Base-by-base conservation (phyloP, 1,284 basidiomycete species). In the Boletus sp. region DNA sequence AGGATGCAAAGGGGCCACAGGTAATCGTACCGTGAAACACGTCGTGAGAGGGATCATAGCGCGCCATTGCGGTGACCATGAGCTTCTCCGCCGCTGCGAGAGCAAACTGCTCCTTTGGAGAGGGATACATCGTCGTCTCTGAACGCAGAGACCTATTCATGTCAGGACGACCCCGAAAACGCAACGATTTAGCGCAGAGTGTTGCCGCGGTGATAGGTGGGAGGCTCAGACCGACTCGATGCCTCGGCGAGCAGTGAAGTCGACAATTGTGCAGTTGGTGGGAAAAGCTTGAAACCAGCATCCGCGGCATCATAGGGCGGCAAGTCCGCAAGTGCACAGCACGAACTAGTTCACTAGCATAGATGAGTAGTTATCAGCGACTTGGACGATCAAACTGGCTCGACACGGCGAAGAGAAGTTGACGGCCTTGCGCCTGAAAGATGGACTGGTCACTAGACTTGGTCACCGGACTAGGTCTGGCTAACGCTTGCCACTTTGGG, bases 31-130 rank as follows among this genome's bases (percentile, higher is more conserved):
- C 91, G 61, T 96, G 94, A 54, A 84, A 84, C 57, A 77, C 83
- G 68, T 96, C 93, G 65, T 96, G 94, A 14, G 89, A 92, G 1
- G 91, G 86, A 64, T 95, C 94, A 64, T 93, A 93, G 55, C 79
- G 72, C 4, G 81, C 77, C 91, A 94, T 93, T 1, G 81, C 82
- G 34, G 81, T 72, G 43, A 76, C 65, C 81, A 92, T 91, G 37
- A 91, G 72, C 47, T 73, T 72, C 61, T 91, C 86, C 0, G 86
- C 85, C 4, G 72, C 76, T 1, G 69, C 58, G 38, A 91, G 69
- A 14, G 81, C 68, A 5, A 67, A 69, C 10, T 62, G 62, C 49
- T 79, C 75, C 27, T 60, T 60, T 25, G 49, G 23, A 27, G 60
- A 69, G 5, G 72, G 77, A 52, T 59, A 64, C 41, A 43, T 22